phyloP scores from a whole-genome alignment of 129 eudicot genomes.

The Kitagawia praeruptora region DNA sequence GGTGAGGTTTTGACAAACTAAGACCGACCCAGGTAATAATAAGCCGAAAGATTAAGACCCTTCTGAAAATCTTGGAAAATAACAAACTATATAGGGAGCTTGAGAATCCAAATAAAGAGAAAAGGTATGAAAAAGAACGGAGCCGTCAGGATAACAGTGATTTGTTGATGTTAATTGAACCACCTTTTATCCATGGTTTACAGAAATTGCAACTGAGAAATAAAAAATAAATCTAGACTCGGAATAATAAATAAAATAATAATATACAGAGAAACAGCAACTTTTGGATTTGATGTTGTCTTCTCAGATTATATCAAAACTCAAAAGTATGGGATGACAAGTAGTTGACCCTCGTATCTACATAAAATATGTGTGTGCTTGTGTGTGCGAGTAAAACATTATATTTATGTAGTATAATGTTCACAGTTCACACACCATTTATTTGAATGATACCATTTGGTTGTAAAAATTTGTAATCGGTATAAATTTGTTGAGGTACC shows the following conservation, averaged over 20 bases:
- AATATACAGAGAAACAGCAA: neutral
- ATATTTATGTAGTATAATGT: no score
- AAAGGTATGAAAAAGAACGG: neutral
- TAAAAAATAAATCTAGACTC: neutral
- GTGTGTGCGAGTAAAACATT: neutral
- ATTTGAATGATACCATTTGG: no score
- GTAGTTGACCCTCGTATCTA: neutral
- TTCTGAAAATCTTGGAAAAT: neutral
- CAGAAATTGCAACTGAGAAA: neutral
- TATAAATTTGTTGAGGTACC: no score
- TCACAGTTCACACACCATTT: constrained; percentile 1
- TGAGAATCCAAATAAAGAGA: constrained; percentile 3
- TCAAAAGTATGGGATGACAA: neutral
- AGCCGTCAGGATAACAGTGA: constrained; percentile 21
- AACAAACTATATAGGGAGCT: constrained; percentile 13
- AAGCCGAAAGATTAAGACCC: neutral
- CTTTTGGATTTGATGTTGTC: neutral
- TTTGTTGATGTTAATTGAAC: neutral
- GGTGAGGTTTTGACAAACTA: neutral
- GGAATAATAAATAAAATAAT: neutral
- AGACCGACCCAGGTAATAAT: constrained; percentile 2
- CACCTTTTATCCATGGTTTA: neutral
- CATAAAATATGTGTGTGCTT: neutral
- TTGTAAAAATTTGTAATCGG: no score
- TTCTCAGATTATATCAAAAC: neutral